Percentiles rank a stretch among this genome's conserved stretches.
Conservation (phyloP, 768 basidiomycete genomes). For the Pleurotus djamor region DNA sequence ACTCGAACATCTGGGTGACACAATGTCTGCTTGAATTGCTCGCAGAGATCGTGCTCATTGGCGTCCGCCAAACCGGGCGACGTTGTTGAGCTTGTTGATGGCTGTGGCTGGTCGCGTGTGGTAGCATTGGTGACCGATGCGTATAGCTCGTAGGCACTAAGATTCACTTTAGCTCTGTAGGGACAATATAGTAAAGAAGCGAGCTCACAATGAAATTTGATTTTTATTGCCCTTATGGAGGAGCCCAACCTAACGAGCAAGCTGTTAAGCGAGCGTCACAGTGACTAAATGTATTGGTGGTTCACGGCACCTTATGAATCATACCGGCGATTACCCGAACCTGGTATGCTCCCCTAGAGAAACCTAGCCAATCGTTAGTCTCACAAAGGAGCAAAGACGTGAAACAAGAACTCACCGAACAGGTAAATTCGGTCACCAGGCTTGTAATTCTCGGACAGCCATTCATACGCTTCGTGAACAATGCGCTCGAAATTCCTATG, state of each 20-base stretch:
- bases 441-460: constrained; percentile 36
- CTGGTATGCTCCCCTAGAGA: constrained; percentile 48
- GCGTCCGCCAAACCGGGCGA: too few species aligned
- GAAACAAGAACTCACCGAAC: constrained; percentile 23
- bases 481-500: constrained; percentile 30
- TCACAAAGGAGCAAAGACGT: neutral
- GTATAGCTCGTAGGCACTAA: neutral
- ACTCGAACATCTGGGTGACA: constrained; percentile 17
- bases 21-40: constrained; percentile 2
- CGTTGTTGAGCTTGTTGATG: neutral
- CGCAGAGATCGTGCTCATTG: constrained; percentile 8
- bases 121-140: neutral
- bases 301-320: constrained; percentile 29
- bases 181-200: neutral
- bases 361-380: constrained; percentile 25
- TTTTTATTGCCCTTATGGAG: constrained; percentile 5
- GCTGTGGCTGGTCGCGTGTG: too few species aligned
- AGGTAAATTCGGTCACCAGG: constrained; percentile 34
- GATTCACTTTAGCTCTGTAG: neutral
- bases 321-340: constrained; percentile 40
- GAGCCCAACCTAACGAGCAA: constrained; percentile 9
- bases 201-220: constrained; percentile 1
- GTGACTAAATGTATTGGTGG: neutral
- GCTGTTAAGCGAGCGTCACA: neutral
- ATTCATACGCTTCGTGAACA: constrained; percentile 32